Evolutionary conservation across 768 basidiomycete species (phyloP), one percentile per base, ranked within the genome.

Genomic region (Favolaschia claudopus): DNA sequence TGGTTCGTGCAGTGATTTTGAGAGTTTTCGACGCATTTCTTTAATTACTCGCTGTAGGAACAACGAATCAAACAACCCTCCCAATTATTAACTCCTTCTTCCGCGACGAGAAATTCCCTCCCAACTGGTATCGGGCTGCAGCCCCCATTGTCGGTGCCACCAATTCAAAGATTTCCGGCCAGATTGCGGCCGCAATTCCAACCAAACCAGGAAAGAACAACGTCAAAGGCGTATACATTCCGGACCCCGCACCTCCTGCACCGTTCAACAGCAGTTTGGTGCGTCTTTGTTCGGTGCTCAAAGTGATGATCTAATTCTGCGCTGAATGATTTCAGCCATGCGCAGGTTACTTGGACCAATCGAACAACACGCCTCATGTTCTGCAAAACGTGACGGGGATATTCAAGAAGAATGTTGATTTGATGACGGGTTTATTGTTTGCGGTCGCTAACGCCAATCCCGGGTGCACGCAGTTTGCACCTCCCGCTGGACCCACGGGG

Each of bases 261-360:
- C 60, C 60, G 48, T 62, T 56, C 43, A 62, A 57, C 39, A 43
- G 25, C 36, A 55, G 54, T 39, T 24, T 38, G 37, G 49, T 51
- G 49, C 38, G 49, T 39, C n/a, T n/a, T n/a, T n/a, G n/a, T n/a
- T n/a, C n/a, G n/a, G n/a, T n/a, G n/a, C n/a, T n/a, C n/a, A n/a
- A n/a, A 1, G 9, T 33, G 3, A 20, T 15, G 24, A 19, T 29
- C 13, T 19, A 13, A 19, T 31, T 29, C 10, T 28, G 32, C 27
- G 37, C n/a, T 29, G 27, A 39, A 39, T 51, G 28, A 31, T 5
- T 12, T 51, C 10, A 39, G 37, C n/a, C 22, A 19, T 51, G 49
- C 20, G 25, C 38, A n/a, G n/a, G 5, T 19, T 51, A 51, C 38
- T 51, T 36, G 49, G 49, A 51, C 37, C n/a, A 19, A 2, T 28